These are phyloP conservation scores for Medicago ruthenica DNA, from an alignment of 306 rosid genomes.

Conservation along the genomic window DNA sequence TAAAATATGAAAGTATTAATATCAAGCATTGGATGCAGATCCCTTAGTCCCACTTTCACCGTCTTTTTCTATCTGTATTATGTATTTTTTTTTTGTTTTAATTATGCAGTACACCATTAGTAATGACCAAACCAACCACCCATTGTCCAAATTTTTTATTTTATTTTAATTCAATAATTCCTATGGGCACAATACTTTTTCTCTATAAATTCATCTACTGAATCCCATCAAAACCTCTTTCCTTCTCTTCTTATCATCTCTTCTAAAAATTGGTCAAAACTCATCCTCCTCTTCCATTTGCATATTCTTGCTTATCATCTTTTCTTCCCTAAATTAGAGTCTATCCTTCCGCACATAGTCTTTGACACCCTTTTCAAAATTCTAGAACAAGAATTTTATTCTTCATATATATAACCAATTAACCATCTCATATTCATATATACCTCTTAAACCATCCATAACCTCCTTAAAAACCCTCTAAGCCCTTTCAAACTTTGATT, in stretches of 20 bases:
- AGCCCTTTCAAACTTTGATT: not conserved
- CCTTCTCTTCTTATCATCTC: slow-evolving; percentile 51
- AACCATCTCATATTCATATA: slow-evolving; percentile 17
- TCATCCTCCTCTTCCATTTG: slow-evolving; percentile 7
- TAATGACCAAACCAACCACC: slow-evolving; percentile 15
- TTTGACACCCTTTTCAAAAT: slow-evolving; percentile 37
- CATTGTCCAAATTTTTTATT: slow-evolving; percentile 29
- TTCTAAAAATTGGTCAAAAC: slow-evolving; percentile 40
- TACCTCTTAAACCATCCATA: not conserved
- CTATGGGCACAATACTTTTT: slow-evolving; percentile 32
- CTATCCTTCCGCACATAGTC: slow-evolving; percentile 42
- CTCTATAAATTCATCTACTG: slow-evolving; percentile 61
- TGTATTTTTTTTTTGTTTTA: not conserved
- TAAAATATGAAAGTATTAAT: not conserved
- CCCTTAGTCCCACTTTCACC: slow-evolving; percentile 7
- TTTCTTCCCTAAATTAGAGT: not conserved
- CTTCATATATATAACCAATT: not conserved
- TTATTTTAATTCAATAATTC: slow-evolving; percentile 37
- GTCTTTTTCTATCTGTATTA: slow-evolving; percentile 12
- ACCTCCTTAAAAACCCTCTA: not conserved
- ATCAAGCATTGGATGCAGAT: not conserved
- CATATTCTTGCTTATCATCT: slow-evolving; percentile 39
- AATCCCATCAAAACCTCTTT: slow-evolving; percentile 64
- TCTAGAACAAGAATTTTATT: slow-evolving; percentile 26
- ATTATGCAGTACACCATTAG: slow-evolving; percentile 4